Evolutionary conservation across 164 flowering plant genomes (phyloP).

Genomic region (Liquidambar formosana): DNA sequence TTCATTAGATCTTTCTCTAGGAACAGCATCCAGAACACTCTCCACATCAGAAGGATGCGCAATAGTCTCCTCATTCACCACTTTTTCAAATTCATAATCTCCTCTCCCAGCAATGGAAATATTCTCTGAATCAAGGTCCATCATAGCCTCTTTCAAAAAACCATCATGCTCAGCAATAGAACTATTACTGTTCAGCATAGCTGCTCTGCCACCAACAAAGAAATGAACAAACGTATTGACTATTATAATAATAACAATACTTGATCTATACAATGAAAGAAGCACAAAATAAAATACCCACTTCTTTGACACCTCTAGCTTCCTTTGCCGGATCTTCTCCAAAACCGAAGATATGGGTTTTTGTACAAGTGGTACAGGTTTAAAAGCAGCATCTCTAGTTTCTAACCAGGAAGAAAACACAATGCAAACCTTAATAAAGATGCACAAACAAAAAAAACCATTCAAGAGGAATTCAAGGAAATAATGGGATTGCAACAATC

Average conservation of each 20-base stretch:
- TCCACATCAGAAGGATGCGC: slow-evolving; percentile 9
- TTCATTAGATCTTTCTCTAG: slow-evolving; percentile 13
- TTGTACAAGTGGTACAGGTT: slow-evolving; percentile 59
- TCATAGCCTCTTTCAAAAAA: slow-evolving; percentile 17
- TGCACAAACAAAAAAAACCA: not conserved
- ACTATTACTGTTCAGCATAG: slow-evolving; percentile 15
- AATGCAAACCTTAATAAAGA: not conserved
- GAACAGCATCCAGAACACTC: slow-evolving; percentile 13
- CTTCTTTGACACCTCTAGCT: slow-evolving; percentile 67
- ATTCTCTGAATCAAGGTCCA: slow-evolving; percentile 22
- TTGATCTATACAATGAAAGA: not conserved
- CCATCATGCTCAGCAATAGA: slow-evolving; percentile 12
- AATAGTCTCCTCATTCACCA: slow-evolving; percentile 24
- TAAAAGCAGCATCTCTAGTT: slow-evolving; percentile 71
- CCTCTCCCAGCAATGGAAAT: slow-evolving; percentile 5
- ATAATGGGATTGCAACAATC: not conserved
- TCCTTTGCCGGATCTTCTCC: slow-evolving; percentile 81
- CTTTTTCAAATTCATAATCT: slow-evolving; percentile 9
- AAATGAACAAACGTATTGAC: not conserved
- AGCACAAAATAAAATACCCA: slow-evolving; percentile 24
- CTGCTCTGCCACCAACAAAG: slow-evolving; percentile 31
- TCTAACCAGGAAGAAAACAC: slow-evolving; percentile 35
- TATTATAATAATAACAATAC: not conserved
- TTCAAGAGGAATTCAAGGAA: not conserved
- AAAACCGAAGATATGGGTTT: slow-evolving; percentile 83